Evolutionary conservation across 257 asterid species (phyloP), one percentile per base, ranked within the genome.

Genomic region (Solanum chiquidenum): DNA sequence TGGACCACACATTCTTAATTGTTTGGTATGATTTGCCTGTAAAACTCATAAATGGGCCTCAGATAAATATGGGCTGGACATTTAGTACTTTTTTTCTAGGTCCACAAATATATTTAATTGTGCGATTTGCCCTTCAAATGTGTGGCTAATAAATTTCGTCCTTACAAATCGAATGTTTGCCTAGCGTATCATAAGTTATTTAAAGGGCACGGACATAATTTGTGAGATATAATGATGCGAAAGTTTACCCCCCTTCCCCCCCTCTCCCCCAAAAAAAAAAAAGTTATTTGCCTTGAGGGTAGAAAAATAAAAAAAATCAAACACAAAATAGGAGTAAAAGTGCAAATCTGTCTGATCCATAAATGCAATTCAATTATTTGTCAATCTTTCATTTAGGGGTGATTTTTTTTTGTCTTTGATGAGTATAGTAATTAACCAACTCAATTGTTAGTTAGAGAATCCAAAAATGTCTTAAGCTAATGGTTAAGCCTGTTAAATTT

Each of bases 171-270:
- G 66, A 58, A 58, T 20, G 25, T 58, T 6, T 58, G 12, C 66
- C 66, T 58, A 58, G 25, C 0, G 4, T 7, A 9, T 18, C 11
- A 58, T 23, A 20, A 58, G 25, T 58, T 58, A 9, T 3, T 20
- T 58, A 20, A 44, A 20, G 12, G 25, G 25, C 2, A 1, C 2
- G 8, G 2, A 0, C 12, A 0, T 58, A 1, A 20, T 2, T 58
- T 20, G 12, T 58, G 5, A 12, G 25, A 58, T 58, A 58, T 58
- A 0, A 58, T 58, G 12, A 20, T 58, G 11, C 27, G 66, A 7
- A 58, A 58, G 12, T 58, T 0, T 7, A 0, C 2, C 25, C 25
- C 21, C 8, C 9, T 7, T 0, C 9, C 8, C 9, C 40, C n/a
- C n/a, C n/a, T n/a, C n/a, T n/a, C n/a, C n/a, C n/a, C n/a, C n/a